Conservation (phyloP, 768 basidiomycete genomes). For the Mrakia hoshinonis region DNA sequence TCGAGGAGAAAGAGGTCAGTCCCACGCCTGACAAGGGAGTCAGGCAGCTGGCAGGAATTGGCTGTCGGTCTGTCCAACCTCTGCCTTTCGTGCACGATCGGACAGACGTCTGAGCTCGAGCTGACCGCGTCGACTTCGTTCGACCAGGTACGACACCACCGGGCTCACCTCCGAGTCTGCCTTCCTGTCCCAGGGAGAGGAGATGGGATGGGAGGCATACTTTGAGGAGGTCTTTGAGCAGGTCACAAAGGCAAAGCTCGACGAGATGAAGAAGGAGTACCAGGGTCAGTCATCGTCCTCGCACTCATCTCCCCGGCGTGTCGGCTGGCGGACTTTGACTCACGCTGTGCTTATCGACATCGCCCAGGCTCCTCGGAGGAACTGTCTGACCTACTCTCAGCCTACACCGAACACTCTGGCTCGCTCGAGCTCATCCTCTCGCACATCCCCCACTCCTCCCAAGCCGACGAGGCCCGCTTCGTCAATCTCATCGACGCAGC, state of each 20-base stretch:
- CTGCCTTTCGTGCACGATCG: background rate
- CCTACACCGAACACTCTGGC: conserved; percentile 65
- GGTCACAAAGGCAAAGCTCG: conserved; percentile 74
- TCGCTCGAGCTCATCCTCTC: conserved; percentile 73
- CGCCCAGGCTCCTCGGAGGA: conserved; percentile 77
- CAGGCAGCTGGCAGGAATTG: background rate
- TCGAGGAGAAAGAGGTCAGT: conserved; percentile 52
- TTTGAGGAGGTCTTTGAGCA: conserved; percentile 82
- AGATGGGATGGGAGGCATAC: conserved; percentile 90
- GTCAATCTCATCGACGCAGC: conserved; percentile 58
- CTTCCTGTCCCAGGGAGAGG: conserved; percentile 51
- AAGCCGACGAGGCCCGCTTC: conserved; percentile 79
- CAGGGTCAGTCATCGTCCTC: conserved; percentile 56
- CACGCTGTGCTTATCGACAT: background rate
- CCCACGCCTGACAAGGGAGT: background rate
- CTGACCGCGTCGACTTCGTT: background rate
- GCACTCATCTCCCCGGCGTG: background rate
- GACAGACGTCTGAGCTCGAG: background rate
- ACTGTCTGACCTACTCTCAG: conserved; percentile 61
- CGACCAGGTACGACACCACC: conserved; percentile 59
- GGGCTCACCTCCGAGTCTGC: conserved; percentile 77
- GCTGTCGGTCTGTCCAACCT: background rate
- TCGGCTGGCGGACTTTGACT: background rate
- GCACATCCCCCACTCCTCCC: conserved; percentile 73
- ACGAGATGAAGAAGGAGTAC: conserved; percentile 89